phyloP scores from a whole-genome alignment of 2,329 filamentous ascomycete genomes.

The Laburnicola sp. region DNA sequence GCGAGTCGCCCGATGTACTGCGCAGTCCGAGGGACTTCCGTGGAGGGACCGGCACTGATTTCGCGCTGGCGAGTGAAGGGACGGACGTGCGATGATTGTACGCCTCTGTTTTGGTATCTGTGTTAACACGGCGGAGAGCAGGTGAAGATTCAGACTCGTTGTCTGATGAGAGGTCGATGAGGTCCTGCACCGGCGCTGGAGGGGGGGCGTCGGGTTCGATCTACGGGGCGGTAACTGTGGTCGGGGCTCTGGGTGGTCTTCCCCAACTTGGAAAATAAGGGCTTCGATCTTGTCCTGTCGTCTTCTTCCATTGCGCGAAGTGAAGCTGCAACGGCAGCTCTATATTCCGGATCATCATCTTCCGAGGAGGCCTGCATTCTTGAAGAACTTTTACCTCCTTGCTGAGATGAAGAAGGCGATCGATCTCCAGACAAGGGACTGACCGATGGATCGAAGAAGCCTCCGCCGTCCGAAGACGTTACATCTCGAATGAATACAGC shows the following conservation, averaged over 20 bases:
- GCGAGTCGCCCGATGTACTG: conserved; percentile 40
- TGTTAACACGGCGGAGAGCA: conserved; percentile 28
- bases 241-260: conserved; percentile 38
- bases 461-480: conserved; percentile 72
- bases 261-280: conserved; percentile 39
- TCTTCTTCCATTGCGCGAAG: conserved; percentile 51
- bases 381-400: conserved; percentile 14
- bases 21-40: conserved; percentile 45
- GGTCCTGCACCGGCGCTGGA: conserved; percentile 39
- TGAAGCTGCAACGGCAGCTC: conserved; percentile 53
- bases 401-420: conserved; percentile 31
- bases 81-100: conserved; percentile 19
- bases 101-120: conserved; percentile 28
- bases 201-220: conserved; percentile 24
- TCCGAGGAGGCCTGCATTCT: conserved; percentile 30
- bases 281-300: conserved; percentile 37
- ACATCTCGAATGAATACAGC: conserved; percentile 95
- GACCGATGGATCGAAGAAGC: conserved; percentile 75
- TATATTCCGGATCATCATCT: conserved; percentile 53
- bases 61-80: conserved; percentile 25
- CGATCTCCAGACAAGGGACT: conserved; percentile 40
- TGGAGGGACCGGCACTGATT: conserved; percentile 37
- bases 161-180: conserved; percentile 55
- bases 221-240: conserved; percentile 45
- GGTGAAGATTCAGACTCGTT: conserved; percentile 32